Evolutionary conservation across 495 filamentous ascomycete genomes (phyloP), one percentile per base, ranked within the genome.

Genomic region (Jackrogersella multiformis): DNA sequence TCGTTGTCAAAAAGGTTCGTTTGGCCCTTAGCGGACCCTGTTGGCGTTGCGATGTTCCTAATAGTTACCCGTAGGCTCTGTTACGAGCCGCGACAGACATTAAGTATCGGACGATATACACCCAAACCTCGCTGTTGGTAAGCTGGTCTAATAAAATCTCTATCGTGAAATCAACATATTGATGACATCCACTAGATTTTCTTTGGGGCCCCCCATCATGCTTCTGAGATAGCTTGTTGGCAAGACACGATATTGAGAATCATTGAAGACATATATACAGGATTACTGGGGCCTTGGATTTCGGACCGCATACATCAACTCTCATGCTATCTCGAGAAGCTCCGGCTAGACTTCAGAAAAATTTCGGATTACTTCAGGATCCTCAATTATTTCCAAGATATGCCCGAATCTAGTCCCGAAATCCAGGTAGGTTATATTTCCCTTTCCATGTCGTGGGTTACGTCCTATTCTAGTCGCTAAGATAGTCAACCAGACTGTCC

Each of bases 141-240:
- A 63, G 60, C 5, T 18, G 18, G 2, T 23, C n/a, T 34, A 16
- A 16, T 24, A 6, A n/a, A 36, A 4, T 13, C 9, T 1, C 5
- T 9, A 20, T 56, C 4, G 12, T 15, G 5, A 10, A 30, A 18
- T 15, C 12, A 1, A 4, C 2, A 48, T 30, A 21, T 32, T 63
- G 18, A 56, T n/a, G 6, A 58, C 1, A 1, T 9, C 15, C 13
- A 4, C 1, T 39, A 63, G 60, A 12, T 56, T 4, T 63, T 63
- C 20, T 63, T 56, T 18, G 60, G 60, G 6, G 56, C 60, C 34
- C 51, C 60, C 10, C 60, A 63, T 41, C 60, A 49, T 23, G 32
- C 18, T 10, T 56, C 60, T 26, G 10, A 41, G 13, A 13, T 23
- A 2, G 38, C 9, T 32, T 15, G 30, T 35, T 63, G 60, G 60